Conservation (phyloP, 108 stramenopile species). For the Aureococcus anophagefferens region DNA sequence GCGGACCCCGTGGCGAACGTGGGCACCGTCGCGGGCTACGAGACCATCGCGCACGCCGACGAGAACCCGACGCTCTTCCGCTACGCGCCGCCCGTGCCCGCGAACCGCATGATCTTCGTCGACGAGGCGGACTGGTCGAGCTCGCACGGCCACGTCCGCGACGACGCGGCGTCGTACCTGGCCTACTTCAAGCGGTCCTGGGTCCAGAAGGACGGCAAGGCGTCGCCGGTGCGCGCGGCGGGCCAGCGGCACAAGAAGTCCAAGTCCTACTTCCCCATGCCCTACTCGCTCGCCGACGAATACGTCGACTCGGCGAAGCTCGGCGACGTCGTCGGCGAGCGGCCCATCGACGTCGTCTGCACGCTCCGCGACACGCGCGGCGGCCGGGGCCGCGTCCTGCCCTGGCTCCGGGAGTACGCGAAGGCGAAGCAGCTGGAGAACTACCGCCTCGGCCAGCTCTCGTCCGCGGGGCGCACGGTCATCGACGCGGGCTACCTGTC, state of each 20-base stretch:
- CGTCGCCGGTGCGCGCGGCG: background rate
- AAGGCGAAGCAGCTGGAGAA: background rate
- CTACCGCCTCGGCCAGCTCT: background rate
- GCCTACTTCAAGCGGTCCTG: background rate
- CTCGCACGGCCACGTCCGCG: background rate
- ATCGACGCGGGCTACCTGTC: background rate
- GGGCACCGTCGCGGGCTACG: background rate
- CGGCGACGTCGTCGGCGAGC: background rate
- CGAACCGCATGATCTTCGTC: background rate
- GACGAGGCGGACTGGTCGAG: background rate
- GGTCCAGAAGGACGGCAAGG: background rate
- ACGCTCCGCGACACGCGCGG: background rate
- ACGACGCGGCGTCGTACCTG: background rate
- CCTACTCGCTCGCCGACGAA: background rate
- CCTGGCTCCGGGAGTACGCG: background rate
- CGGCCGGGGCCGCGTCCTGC: background rate
- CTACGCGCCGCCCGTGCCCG: background rate
- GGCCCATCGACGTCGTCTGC: conserved; percentile 1
- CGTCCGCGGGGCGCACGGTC: background rate
- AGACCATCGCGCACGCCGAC: background rate
- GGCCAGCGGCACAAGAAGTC: background rate
- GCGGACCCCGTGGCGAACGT: background rate
- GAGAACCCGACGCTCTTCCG: background rate
- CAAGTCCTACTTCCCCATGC: background rate
- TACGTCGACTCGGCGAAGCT: background rate